These are phyloP conservation scores for Typha latifolia DNA, from an alignment of 176 grass and related monocot genomes.

Conservation along the genomic window DNA sequence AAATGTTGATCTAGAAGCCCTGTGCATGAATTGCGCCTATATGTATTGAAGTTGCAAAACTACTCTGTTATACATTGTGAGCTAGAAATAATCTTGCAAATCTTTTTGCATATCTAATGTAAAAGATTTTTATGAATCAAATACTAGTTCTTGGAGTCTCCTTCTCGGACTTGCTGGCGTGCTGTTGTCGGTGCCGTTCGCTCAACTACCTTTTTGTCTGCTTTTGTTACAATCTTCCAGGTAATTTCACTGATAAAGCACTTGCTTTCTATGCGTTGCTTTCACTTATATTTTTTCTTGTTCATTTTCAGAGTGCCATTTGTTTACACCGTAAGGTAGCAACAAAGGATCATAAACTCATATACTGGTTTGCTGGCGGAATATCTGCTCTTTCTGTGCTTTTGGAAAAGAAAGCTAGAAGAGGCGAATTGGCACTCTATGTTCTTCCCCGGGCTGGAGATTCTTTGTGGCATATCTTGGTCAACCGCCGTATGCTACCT, in stretches of 20 bases:
- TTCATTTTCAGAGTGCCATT: slow-evolving; percentile 45
- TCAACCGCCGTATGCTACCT: slow-evolving; percentile 78
- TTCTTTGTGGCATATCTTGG: slow-evolving; percentile 88
- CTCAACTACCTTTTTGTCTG: slow-evolving; percentile 89
- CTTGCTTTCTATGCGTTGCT: slow-evolving; percentile 16
- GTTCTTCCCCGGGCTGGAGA: slow-evolving; percentile 89
- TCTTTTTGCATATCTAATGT: slow-evolving; percentile 19
- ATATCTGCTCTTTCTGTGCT: slow-evolving; percentile 80
- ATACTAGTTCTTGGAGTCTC: slow-evolving; percentile 87
- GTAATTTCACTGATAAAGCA: slow-evolving; percentile 22
- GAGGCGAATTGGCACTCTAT: slow-evolving; percentile 91
- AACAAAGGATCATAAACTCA: slow-evolving; percentile 80
- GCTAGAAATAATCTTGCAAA: neutral
- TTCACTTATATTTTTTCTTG: slow-evolving; percentile 8
- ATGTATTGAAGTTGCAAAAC: neutral
- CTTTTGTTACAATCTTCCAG: slow-evolving; percentile 90
- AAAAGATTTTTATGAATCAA: slow-evolving; percentile 19
- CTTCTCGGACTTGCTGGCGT: slow-evolving; percentile 69
- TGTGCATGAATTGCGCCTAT: no score
- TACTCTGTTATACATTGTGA: no score
- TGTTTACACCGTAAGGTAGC: slow-evolving; percentile 94
- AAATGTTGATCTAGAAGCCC: no score
- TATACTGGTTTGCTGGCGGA: slow-evolving; percentile 91
- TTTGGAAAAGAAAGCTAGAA: slow-evolving; percentile 87
- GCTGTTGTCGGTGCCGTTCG: slow-evolving; percentile 85